Evolutionary conservation across 108 stramenopile species (phyloP), one percentile per base, ranked within the genome.

Genomic region (Aurantiochytrium sp.): DNA sequence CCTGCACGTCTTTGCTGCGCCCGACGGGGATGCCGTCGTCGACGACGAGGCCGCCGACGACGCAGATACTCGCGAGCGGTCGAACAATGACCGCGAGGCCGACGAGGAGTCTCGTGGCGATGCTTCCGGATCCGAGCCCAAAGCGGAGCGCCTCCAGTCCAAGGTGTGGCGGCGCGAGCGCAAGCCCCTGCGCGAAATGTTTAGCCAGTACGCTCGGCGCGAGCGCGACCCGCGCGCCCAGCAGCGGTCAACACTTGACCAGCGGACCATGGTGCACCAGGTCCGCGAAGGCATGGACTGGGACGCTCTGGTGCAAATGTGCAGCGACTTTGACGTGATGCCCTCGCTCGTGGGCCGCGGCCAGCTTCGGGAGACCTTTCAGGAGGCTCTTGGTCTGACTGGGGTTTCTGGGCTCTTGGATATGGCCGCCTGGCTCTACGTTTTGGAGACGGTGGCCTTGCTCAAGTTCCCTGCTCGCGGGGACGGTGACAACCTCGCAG

Each of bases 241-340:
- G 24, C 59, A 65, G 59, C 59, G 59, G 19, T 65, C 59, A 10
- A 34, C 22, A 8, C 24, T 65, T 15, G 59, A 65, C 19, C 59
- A 65, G 27, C 59, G 1, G 8, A 65, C 59, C 2, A 65, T 65
- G 59, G 59, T 65, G 34, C 59, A 65, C 19, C 59, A 65, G 34
- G 10, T 65, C 19, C 59, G 59, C 1, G 59, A 65, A 3, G 73
- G 36, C 0, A 81, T 81, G 45, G 42, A 81, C 27, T 48, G 39
- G 45, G 45, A 81, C 2, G 73, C 73, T 8, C 39, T 81, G 1
- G 42, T 48, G 73, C 73, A 48, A 48, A 81, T 81, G 73, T 81
- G 73, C 73, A 48, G 42, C 42, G 73, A 81, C 73, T 81, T 81
- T 81, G 73, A 81, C 24, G 30, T 81, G n/a, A 48, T 81, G 42